A percentile compares a stretch with the other conserved stretches of the same genome.
Evolutionary conservation across 306 rosid genomes (phyloP).

Genomic region (Begonia fuchsioides): DNA sequence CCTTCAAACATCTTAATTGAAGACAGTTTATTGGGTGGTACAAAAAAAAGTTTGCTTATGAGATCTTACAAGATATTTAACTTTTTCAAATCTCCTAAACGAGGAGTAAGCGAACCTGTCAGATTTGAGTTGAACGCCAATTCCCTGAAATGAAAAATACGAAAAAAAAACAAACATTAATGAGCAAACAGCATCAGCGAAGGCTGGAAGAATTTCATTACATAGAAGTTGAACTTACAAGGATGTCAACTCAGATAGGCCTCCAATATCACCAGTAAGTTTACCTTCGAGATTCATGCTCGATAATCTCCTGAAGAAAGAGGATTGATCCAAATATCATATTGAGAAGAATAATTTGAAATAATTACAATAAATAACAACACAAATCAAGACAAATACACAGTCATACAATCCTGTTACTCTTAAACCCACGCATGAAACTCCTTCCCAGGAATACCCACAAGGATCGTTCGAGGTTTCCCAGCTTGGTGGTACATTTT

Average conservation of each 20-base stretch:
- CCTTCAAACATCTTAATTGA: neutral
- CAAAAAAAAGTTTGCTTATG: conserved; percentile 9
- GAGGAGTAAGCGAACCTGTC: conserved; percentile 36
- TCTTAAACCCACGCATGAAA: conserved; percentile 53
- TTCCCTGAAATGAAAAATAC: conserved; percentile 31
- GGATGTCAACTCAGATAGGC: conserved; percentile 44
- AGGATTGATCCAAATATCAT: neutral
- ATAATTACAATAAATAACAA: conserved; percentile 3
- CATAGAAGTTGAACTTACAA: conserved; percentile 29
- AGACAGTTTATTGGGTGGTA: conserved; percentile 3
- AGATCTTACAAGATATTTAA: conserved; percentile 63
- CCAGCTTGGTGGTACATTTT: conserved; percentile 79
- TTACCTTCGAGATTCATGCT: conserved; percentile 43
- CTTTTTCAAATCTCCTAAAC: conserved; percentile 32
- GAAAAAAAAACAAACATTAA: neutral
- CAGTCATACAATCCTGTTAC: conserved; percentile 59
- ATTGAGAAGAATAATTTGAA: neutral
- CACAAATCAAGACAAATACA: neutral
- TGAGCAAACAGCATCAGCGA: too few relatives aligned
- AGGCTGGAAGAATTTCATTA: too few relatives aligned
- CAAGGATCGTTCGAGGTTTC: conserved; percentile 57
- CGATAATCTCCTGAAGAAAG: conserved; percentile 35
- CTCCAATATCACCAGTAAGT: conserved; percentile 49
- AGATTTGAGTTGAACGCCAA: conserved; percentile 50
- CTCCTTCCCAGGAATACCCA: conserved; percentile 80